Evolutionary conservation across 208 protist genomes (phyloP).

Genomic region (Crithidia fasciculata): DNA sequence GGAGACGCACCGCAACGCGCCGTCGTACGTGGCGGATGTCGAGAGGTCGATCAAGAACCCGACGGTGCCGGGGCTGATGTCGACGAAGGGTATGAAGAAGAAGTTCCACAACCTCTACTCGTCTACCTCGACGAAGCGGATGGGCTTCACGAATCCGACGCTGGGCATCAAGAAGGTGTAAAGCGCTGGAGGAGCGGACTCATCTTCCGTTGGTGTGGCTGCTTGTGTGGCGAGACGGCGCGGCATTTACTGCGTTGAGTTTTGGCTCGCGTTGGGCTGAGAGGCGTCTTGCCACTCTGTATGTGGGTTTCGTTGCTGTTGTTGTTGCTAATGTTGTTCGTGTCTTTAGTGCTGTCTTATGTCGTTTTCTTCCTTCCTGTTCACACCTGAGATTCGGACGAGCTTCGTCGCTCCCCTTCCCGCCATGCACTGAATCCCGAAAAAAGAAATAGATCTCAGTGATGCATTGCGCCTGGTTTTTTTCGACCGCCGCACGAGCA

Average conservation of each 20-base stretch:
- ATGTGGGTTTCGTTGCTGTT: too few relatives aligned
- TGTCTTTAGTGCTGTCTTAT: not conserved
- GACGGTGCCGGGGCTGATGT: constrained; percentile 90
- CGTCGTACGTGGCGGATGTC: constrained; percentile 63
- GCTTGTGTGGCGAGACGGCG: not conserved
- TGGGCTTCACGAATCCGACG: constrained; percentile 87
- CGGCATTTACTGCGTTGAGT: too few relatives aligned
- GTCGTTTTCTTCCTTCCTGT: constrained; percentile 7
- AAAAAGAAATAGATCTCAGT: too few relatives aligned
- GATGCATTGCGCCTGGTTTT: too few relatives aligned
- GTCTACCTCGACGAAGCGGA: constrained; percentile 87
- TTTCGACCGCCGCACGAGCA: too few relatives aligned
- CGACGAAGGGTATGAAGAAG: constrained; percentile 92
- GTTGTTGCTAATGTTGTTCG: not conserved
- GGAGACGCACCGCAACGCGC: constrained; percentile 61
- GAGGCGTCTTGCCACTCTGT: not conserved
- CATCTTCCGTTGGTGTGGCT: not conserved
- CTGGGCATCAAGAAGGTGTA: constrained; percentile 90
- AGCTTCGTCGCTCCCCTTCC: too few relatives aligned
- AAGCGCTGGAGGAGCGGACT: constrained; percentile 9
- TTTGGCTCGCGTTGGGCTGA: too few relatives aligned
- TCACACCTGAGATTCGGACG: not conserved
- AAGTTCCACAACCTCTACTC: constrained; percentile 93
- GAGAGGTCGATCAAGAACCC: constrained; percentile 84
- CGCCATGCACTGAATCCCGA: too few relatives aligned